Evolutionary conservation across 2,329 filamentous ascomycete genomes (phyloP).

Genomic region (Ceratocystis albifundus): DNA sequence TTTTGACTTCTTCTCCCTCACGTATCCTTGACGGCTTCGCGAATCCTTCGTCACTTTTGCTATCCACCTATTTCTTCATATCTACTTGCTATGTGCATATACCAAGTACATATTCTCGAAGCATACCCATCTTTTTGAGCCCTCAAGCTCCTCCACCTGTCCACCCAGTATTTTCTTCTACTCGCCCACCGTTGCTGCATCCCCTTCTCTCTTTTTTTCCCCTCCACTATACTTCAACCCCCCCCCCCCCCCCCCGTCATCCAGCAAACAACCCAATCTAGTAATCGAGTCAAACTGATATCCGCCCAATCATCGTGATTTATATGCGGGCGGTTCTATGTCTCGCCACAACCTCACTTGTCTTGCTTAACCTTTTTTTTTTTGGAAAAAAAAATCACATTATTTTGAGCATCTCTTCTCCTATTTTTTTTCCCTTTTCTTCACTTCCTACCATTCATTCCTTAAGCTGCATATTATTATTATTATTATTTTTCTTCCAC

Average conservation of each 20-base stretch:
- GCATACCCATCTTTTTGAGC: constrained; percentile 14
- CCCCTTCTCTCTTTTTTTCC: constrained; percentile 18
- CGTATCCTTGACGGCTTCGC: constrained; percentile 14
- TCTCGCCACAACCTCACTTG: background rate
- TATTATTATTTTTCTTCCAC: constrained; percentile 8
- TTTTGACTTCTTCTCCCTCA: constrained; percentile 7
- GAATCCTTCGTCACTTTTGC: constrained; percentile 12
- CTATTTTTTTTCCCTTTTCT: background rate
- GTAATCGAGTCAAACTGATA: constrained; percentile 7
- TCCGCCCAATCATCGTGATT: constrained; percentile 13
- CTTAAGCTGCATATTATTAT: background rate
- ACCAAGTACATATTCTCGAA: constrained; percentile 11
- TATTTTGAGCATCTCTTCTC: background rate
- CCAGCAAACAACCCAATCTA: constrained; percentile 9
- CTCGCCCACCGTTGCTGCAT: background rate
- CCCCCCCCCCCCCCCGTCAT: constrained; percentile 19
- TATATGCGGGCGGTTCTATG: constrained; percentile 11
- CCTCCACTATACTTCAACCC: constrained; percentile 17
- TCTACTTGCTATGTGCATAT: constrained; percentile 6
- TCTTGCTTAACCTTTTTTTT: constrained; percentile 4
- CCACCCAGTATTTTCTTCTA: constrained; percentile 12
- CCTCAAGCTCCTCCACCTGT: constrained; percentile 8
- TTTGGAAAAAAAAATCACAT: background rate
- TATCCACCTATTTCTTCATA: constrained; percentile 9
- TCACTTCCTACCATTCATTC: constrained; percentile 8